phyloP scores from a whole-genome alignment of 805 yeast species.

The Ogataea henricii region DNA sequence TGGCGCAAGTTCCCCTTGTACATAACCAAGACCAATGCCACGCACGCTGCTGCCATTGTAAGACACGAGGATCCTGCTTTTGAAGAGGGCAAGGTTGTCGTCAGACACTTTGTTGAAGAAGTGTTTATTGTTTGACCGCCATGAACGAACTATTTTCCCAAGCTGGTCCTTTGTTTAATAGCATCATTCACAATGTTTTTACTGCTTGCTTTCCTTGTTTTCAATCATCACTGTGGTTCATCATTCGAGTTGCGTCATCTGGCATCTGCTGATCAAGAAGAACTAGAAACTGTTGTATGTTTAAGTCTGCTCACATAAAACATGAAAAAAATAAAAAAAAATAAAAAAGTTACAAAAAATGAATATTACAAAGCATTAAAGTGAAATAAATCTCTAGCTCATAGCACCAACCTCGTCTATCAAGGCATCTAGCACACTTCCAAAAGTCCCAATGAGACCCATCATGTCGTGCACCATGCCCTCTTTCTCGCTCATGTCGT shows the following conservation, averaged over 20 bases:
- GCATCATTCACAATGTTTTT: not conserved
- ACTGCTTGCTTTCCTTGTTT: not conserved
- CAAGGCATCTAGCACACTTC: conserved; percentile 30
- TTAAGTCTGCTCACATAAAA: not conserved
- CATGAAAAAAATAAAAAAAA: not conserved
- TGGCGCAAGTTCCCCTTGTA: conserved; percentile 77
- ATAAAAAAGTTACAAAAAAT: not conserved
- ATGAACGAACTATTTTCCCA: not conserved
- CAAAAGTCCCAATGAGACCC: conserved; percentile 30
- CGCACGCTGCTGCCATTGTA: conserved; percentile 84
- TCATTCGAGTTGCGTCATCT: not conserved
- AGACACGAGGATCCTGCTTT: conserved; percentile 57
- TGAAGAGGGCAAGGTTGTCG: conserved; percentile 69
- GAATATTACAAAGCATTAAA: no score
- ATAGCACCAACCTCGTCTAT: conserved; percentile 29
- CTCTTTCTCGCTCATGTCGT: conserved; percentile 13
- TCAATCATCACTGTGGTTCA: not conserved
- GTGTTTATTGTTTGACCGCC: conserved; percentile 32
- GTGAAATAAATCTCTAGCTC: no score
- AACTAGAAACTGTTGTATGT: not conserved
- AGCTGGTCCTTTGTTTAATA: not conserved
- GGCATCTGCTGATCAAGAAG: not conserved
- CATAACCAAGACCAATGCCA: conserved; percentile 61
- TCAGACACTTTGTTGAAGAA: conserved; percentile 61
- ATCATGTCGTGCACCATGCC: conserved; percentile 19